Conservation (phyloP, 2,329 filamentous ascomycete species). For the Pseudogymnoascus sp. region DNA sequence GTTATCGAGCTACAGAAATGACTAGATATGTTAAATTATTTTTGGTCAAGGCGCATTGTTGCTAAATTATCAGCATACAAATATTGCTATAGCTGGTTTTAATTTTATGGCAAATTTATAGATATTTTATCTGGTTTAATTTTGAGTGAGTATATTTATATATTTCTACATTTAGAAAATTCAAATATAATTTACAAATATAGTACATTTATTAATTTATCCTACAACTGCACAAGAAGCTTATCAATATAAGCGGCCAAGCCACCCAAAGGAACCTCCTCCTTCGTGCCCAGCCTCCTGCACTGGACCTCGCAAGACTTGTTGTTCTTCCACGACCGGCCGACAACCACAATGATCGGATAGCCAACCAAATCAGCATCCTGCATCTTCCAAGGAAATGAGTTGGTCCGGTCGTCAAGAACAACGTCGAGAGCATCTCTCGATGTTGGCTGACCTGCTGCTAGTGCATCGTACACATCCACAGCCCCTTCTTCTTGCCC, state of each 20-base stretch:
- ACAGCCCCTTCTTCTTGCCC: slow-evolving; percentile 40
- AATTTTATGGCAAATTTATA: no score
- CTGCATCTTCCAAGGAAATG: slow-evolving; percentile 74
- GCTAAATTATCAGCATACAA: no score
- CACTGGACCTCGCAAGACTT: slow-evolving; percentile 27
- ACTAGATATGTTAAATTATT: no score
- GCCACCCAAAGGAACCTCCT: slow-evolving; percentile 19
- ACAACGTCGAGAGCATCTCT: slow-evolving; percentile 48
- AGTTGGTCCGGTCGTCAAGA: slow-evolving; percentile 63
- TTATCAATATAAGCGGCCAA: slow-evolving; percentile 13
- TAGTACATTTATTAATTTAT: background rate
- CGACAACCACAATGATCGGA: slow-evolving; percentile 72
- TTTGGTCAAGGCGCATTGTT: no score
- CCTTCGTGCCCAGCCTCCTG: slow-evolving; percentile 20
- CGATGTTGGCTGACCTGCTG: slow-evolving; percentile 9
- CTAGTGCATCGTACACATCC: slow-evolving; percentile 56
- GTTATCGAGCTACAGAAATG: no score
- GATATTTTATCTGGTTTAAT: no score
- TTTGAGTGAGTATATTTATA: no score
- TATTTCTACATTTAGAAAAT: no score
- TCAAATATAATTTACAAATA: background rate
- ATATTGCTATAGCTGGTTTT: no score
- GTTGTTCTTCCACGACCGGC: slow-evolving; percentile 51
- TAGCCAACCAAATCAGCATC: slow-evolving; percentile 89
- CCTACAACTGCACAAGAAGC: slow-evolving; percentile 11